Base-by-base conservation (phyloP, 2,329 filamentous ascomycete genomes). In the Periconia sp. region DNA sequence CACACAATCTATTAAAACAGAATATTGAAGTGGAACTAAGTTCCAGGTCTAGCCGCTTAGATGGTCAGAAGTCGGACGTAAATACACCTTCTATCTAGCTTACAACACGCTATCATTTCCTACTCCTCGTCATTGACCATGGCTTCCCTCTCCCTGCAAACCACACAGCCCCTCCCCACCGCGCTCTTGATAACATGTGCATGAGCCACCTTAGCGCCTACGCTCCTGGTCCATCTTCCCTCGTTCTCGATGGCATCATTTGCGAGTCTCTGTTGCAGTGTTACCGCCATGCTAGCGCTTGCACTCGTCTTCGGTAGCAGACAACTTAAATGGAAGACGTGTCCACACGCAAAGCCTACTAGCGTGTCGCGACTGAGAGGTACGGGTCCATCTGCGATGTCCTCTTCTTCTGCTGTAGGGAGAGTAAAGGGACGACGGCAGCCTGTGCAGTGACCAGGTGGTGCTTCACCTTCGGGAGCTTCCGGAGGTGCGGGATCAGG, bases 131-230 rank as follows among this genome's bases (percentile, higher is more conserved):
- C 52, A 8, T 35, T 40, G 21, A 52, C 45, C 15, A 58, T 40
- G 2, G 28, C 48, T 63, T 72, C 44, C 36, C 56, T 48, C 43
- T 59, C 63, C 11, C 59, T 52, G 47, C 61, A 66, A 21, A 68
- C 58, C n/a, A 76, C 63, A 50, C 65, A 66, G 0, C 65, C 61
- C n/a, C 52, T 73, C 33, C 75, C 75, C 6, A 78, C 83, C 92
- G 91, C 70, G 88, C 96, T 65, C 88, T 85, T 43, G 82, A 85
- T n/a, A 85, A 96, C 58, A 89, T 96, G n/a, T 78, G 97, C 46
- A 88, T 69, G 65, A 32, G 65, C 62, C 5, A 69, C 64, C 43
- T 69, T 69, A 6, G 58, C 65, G 4, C 89, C 88, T 5, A 97
- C 84, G 39, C 87, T 89, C 43, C 86, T 78, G 6, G 80, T 78